These are phyloP conservation scores for Fulvia fulva DNA, from an alignment of 2,329 filamentous ascomycete species.

Conservation along the genomic window DNA sequence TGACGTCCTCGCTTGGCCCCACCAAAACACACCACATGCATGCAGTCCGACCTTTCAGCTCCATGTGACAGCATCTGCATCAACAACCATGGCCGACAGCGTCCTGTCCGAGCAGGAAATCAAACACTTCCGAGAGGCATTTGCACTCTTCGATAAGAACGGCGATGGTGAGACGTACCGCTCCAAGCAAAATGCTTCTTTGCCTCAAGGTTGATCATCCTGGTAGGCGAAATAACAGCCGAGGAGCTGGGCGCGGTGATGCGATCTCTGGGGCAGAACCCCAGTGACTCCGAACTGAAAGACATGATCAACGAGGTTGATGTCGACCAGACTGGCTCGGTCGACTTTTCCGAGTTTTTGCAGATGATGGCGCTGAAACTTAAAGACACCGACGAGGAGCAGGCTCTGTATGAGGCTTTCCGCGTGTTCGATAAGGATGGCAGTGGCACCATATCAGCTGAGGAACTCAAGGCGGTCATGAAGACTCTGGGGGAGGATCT, in stretches of 20 bases:
- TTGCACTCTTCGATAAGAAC: slow-evolving; percentile 11
- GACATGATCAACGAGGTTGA: slow-evolving; percentile 20
- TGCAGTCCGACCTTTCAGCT: neutral
- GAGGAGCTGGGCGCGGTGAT: slow-evolving; percentile 18
- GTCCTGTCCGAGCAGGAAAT: neutral
- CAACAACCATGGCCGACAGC: neutral
- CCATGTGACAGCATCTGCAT: neutral
- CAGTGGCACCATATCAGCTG: slow-evolving; percentile 14
- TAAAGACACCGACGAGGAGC: slow-evolving; percentile 12
- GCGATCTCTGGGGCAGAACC: slow-evolving; percentile 15
- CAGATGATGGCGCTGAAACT: slow-evolving; percentile 16
- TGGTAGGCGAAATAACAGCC: slow-evolving; percentile 17
- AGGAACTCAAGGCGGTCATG: slow-evolving; percentile 15
- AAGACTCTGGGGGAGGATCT: slow-evolving; percentile 17
- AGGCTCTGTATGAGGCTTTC: slow-evolving; percentile 16
- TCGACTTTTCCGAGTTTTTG: slow-evolving; percentile 19
- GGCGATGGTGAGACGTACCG: slow-evolving; percentile 11
- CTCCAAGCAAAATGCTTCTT: neutral
- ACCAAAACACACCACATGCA: neutral
- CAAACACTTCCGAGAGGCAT: neutral
- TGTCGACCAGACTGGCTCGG: slow-evolving; percentile 13
- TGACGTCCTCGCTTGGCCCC: neutral
- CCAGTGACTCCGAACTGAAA: slow-evolving; percentile 15
- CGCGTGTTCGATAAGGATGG: slow-evolving; percentile 17
- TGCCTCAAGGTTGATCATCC: neutral